Evolutionary conservation across 2,329 filamentous ascomycete species (phyloP).

Genomic region (Penicillium sp.): DNA sequence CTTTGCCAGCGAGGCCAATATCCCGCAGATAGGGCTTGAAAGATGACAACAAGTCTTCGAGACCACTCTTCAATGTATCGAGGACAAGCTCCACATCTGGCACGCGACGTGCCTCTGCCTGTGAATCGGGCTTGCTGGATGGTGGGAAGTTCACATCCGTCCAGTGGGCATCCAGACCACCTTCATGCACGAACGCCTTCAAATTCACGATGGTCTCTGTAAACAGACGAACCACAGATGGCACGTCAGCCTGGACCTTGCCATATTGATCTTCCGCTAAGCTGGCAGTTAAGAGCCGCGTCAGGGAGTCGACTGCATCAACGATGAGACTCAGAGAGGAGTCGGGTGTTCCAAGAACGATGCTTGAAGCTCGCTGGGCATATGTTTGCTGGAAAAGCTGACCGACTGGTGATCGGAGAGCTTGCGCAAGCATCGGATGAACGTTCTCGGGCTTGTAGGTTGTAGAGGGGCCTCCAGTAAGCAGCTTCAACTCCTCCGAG

Average conservation of each 20-base stretch:
- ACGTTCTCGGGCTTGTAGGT: conserved; percentile 50
- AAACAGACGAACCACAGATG: conserved; percentile 68
- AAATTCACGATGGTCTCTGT: conserved; percentile 67
- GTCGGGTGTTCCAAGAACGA: conserved; percentile 71
- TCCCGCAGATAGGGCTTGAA: conserved; percentile 74
- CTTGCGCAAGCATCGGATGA: conserved; percentile 48
- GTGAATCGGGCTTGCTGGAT: conserved; percentile 28
- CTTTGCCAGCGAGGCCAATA: conserved; percentile 65
- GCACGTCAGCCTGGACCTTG: conserved; percentile 79
- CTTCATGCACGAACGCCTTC: conserved; percentile 59
- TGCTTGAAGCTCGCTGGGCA: conserved; percentile 60
- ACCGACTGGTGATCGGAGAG: conserved; percentile 57
- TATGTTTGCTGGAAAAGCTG: conserved; percentile 69
- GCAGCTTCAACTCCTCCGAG: conserved; percentile 38
- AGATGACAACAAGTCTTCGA: conserved; percentile 63
- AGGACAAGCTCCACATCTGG: conserved; percentile 70
- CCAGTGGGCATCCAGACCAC: conserved; percentile 63
- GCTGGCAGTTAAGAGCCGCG: conserved; percentile 67
- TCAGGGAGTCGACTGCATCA: conserved; percentile 68
- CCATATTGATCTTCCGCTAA: conserved; percentile 79
- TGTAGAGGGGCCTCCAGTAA: conserved; percentile 30
- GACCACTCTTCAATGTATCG: conserved; percentile 60
- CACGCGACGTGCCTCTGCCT: conserved; percentile 41
- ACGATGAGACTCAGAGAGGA: conserved; percentile 66
- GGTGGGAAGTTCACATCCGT: conserved; percentile 65